These are phyloP conservation scores for Sambucus nigra DNA, from an alignment of 129 eudicot genomes.

Conservation along the genomic window DNA sequence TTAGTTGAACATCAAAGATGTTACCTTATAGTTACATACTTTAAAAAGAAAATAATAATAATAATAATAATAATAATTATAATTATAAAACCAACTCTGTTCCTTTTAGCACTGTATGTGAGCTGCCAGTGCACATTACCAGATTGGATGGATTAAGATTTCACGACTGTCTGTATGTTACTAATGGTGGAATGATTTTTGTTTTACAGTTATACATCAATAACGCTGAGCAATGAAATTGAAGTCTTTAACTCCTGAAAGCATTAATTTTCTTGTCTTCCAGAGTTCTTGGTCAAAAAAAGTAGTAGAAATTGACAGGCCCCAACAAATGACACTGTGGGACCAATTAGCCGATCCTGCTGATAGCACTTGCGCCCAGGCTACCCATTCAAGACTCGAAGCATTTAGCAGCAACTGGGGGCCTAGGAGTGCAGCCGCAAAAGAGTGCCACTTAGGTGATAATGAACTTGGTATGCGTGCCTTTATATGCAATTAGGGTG, in stretches of 20 bases:
- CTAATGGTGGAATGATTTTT: no score
- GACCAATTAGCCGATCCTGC: conserved; percentile 34
- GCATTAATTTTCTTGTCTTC: conserved; percentile 7
- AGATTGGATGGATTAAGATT: no score
- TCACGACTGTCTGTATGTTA: no score
- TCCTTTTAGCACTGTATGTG: no score
- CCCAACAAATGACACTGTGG: conserved; percentile 31
- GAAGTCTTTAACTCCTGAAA: background rate
- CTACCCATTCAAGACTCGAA: conserved; percentile 32
- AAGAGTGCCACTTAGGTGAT: conserved; percentile 20
- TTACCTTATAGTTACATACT: no score
- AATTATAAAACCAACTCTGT: no score
- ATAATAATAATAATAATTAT: no score
- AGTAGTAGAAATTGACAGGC: conserved; percentile 55
- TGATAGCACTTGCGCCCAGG: conserved; percentile 67
- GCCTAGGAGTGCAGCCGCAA: conserved; percentile 23
- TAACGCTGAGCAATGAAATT: background rate
- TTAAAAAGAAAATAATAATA: no score
- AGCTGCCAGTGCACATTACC: no score
- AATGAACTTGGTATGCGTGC: conserved; percentile 28
- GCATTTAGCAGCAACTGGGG: conserved; percentile 16
- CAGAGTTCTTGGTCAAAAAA: conserved; percentile 79
- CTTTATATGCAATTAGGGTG: background rate
- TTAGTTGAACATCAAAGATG: no score
- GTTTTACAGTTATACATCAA: no score